A percentile compares a stretch with the other conserved stretches of the same genome.
These are phyloP conservation scores for Sistotremastrum niveocremeum DNA, from an alignment of 768 basidiomycete genomes.

Conservation along the genomic window DNA sequence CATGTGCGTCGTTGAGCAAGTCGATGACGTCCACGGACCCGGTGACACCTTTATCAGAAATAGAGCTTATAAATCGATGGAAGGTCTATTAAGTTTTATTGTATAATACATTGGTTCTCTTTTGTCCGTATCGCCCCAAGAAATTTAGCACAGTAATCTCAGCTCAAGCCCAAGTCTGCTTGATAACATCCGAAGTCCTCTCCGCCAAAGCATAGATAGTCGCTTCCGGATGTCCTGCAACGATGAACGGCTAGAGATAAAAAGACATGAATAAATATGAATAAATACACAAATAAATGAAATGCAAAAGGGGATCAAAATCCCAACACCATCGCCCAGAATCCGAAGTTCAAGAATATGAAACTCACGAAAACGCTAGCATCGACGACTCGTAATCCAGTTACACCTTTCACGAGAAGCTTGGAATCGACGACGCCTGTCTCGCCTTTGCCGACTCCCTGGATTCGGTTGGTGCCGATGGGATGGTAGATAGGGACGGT, in stretches of 20 bases:
- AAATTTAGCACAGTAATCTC: too few relatives aligned
- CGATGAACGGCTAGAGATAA: constrained; percentile 8
- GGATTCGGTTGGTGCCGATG: constrained; percentile 22
- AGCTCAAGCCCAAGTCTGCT: not conserved
- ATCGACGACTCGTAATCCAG: constrained; percentile 25
- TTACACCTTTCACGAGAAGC: constrained; percentile 29
- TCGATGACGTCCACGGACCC: too few relatives aligned
- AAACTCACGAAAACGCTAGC: constrained; percentile 7
- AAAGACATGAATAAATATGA: too few relatives aligned
- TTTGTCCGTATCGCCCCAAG: too few relatives aligned
- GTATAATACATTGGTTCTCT: too few relatives aligned
- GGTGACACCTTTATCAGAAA: too few relatives aligned
- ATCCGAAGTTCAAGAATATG: not conserved
- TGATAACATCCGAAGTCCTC: constrained; percentile 13
- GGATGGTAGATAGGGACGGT: constrained; percentile 14
- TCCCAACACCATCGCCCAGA: too few relatives aligned
- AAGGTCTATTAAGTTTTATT: too few relatives aligned
- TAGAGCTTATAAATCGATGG: too few relatives aligned
- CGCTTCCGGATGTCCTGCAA: constrained; percentile 10
- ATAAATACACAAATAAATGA: too few relatives aligned
- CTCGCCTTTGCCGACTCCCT: constrained; percentile 24
- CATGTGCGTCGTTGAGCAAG: too few relatives aligned
- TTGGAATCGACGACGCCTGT: constrained; percentile 29
- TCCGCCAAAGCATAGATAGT: constrained; percentile 13
- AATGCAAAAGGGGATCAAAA: too few relatives aligned